Evolutionary conservation across 352 stramenopile genomes (phyloP).

Genomic region (Phytophthora nicotianae): DNA sequence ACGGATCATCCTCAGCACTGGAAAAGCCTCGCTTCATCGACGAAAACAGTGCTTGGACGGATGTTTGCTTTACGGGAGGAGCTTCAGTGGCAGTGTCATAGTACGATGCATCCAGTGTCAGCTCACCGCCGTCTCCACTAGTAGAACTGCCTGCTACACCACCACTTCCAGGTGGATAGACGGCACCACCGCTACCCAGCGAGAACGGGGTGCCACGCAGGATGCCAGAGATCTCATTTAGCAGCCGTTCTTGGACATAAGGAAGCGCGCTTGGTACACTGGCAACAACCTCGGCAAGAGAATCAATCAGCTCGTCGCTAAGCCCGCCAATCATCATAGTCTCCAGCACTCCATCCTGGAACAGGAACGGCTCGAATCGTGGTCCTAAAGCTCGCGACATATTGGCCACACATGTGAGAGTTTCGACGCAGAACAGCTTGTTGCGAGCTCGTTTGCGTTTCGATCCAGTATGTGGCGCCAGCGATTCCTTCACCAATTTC

Average conservation of each 20-base stretch:
- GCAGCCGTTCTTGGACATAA: constrained; percentile 93
- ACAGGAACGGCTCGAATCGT: constrained; percentile 74
- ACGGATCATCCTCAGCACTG: constrained; percentile 33
- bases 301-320: constrained; percentile 93
- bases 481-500: constrained; percentile 72
- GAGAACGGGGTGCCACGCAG: constrained; percentile 87
- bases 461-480: constrained; percentile 51
- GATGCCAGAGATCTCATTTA: constrained; percentile 96
- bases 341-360: constrained; percentile 72
- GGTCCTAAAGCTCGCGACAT: constrained; percentile 68
- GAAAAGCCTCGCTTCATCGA: constrained; percentile 74
- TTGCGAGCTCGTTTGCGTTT: constrained; percentile 64
- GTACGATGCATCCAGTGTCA: constrained; percentile 33
- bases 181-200: constrained; percentile 19
- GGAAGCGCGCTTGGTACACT: constrained; percentile 90
- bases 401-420: constrained; percentile 79
- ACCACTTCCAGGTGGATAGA: constrained; percentile 22
- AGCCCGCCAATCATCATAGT: constrained; percentile 92
- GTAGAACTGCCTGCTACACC: constrained; percentile 4
- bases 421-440: constrained; percentile 85
- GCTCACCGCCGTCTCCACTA: constrained; percentile 24
- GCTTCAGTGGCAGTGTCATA: constrained; percentile 35
- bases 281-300: constrained; percentile 90
- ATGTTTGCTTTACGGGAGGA: constrained; percentile 48
- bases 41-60: constrained; percentile 71